phyloP scores from a whole-genome alignment of 2,329 filamentous ascomycete genomes.

The Corniculantispora saksenae region DNA sequence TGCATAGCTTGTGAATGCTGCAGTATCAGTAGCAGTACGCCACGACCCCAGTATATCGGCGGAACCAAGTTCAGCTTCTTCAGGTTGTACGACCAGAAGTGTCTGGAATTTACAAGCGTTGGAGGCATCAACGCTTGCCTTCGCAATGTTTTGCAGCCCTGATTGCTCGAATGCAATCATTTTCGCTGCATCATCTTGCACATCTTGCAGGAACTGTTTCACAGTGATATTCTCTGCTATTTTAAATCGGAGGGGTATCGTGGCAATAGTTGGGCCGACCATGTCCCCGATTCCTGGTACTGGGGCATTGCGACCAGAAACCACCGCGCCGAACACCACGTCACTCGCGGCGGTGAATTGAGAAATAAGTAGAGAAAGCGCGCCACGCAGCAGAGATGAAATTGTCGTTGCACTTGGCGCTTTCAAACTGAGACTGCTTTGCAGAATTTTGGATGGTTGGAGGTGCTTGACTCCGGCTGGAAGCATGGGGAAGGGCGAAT shows the following conservation, averaged over 20 bases:
- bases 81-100: slow-evolving; percentile 18
- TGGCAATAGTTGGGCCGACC: not conserved
- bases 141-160: slow-evolving; percentile 21
- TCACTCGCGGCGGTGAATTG: not conserved
- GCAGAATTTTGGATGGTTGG: not conserved
- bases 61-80: not conserved
- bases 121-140: slow-evolving; percentile 14
- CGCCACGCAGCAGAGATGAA: not conserved
- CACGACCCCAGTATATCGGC: not conserved
- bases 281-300: not conserved
- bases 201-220: not conserved
- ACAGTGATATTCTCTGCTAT: not conserved
- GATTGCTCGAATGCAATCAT: slow-evolving; percentile 24
- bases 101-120: slow-evolving; percentile 23
- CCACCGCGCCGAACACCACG: not conserved
- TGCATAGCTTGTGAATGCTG: not conserved
- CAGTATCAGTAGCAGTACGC: not conserved
- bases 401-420: not conserved
- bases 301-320: not conserved
- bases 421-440: not conserved
- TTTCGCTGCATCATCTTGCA: slow-evolving; percentile 17
- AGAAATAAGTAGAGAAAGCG: not conserved
- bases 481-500: not conserved
- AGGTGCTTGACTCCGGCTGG: not conserved
- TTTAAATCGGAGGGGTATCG: not conserved